Evolutionary conservation across 306 rosid genomes (phyloP).

Genomic region (Inga leiocalycina): DNA sequence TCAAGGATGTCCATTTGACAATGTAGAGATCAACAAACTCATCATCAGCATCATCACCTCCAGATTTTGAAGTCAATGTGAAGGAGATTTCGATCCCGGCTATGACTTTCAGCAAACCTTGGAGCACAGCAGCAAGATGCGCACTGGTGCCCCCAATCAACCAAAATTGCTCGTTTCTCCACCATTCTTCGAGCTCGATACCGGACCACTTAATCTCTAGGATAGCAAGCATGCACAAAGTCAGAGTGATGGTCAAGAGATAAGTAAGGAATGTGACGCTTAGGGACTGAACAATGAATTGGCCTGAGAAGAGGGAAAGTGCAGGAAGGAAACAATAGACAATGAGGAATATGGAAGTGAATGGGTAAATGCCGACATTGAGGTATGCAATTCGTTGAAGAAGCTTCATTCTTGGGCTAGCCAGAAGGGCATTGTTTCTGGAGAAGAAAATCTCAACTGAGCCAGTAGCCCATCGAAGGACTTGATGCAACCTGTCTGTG

Average conservation of each 20-base stretch:
- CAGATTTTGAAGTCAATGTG: conserved; percentile 92
- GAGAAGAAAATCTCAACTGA: conserved; percentile 98
- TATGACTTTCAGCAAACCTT: conserved; percentile 83
- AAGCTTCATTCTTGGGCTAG: conserved; percentile 83
- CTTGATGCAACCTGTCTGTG: conserved; percentile 93
- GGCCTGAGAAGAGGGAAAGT: conserved; percentile 94
- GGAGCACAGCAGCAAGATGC: conserved; percentile 94
- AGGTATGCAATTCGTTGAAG: conserved; percentile 89
- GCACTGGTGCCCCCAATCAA: conserved; percentile 98
- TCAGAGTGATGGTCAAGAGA: conserved; percentile 72
- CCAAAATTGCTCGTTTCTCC: conserved; percentile 99
- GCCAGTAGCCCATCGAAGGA: conserved; percentile 97
- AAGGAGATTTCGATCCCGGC: conserved; percentile 97
- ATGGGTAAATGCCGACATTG: conserved; percentile 97
- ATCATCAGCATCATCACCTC: conserved; percentile 79
- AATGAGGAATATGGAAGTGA: conserved; percentile 89
- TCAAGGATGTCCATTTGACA: conserved; percentile 87
- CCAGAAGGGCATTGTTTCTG: conserved; percentile 86
- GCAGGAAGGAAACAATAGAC: conserved; percentile 98
- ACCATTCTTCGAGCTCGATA: conserved; percentile 94
- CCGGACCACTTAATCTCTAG: conserved; percentile 97
- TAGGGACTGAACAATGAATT: conserved; percentile 88
- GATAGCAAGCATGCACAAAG: conserved; percentile 80
- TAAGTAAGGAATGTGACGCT: conserved; percentile 82
- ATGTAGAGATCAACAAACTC: conserved; percentile 86